These are phyloP conservation scores for Beauveria sp. DNA, from an alignment of 2,329 filamentous ascomycete species.

Conservation along the genomic window DNA sequence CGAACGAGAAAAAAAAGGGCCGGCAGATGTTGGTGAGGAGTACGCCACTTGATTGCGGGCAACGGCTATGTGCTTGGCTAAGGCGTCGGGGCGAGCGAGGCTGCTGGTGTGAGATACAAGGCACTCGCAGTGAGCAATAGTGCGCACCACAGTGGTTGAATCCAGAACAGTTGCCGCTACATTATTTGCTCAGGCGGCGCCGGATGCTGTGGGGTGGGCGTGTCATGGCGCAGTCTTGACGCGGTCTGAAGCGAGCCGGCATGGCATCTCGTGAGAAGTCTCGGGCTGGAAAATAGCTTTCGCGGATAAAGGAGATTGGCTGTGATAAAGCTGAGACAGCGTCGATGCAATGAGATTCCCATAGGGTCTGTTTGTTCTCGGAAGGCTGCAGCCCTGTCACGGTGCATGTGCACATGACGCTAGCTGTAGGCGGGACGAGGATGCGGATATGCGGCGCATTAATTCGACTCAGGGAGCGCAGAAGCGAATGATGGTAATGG, in stretches of 20 bases:
- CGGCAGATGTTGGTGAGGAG: background rate
- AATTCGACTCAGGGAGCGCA: background rate
- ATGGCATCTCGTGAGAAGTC: background rate
- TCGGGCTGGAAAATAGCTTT: background rate
- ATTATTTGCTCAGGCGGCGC: background rate
- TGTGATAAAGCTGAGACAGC: background rate
- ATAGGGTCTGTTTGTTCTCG: background rate
- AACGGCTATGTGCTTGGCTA: background rate
- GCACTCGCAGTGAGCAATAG: background rate
- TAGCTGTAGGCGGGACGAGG: background rate
- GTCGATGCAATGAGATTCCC: background rate
- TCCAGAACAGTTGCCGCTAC: too few species aligned
- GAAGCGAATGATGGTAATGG: background rate
- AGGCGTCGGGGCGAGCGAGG: background rate
- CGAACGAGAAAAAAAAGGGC: background rate
- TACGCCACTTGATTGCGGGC: slow-evolving; percentile 1
- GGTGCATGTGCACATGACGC: background rate
- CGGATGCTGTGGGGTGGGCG: background rate
- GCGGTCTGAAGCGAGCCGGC: background rate
- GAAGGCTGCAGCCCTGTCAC: background rate
- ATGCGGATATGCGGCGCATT: background rate
- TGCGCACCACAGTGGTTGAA: background rate
- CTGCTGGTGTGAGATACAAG: background rate
- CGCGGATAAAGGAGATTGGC: background rate
- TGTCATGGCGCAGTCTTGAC: background rate